A percentile compares a stretch with the other conserved stretches of the same genome.
Conservation (phyloP, 345 rosid species). For the Citrus glauca region DNA sequence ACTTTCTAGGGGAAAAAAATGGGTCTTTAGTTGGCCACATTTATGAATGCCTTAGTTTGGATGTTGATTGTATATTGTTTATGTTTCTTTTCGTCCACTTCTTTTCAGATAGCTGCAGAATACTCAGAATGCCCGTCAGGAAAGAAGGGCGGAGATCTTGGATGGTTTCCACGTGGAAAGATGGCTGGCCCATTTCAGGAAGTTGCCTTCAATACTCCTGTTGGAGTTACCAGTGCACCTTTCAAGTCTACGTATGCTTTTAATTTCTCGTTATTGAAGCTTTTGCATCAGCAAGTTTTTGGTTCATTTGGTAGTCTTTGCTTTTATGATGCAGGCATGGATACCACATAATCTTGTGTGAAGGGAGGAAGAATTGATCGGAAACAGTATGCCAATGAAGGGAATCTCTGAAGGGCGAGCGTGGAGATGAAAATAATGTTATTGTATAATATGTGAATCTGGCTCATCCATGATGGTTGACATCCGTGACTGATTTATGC, state of each 20-base stretch:
- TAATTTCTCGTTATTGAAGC: background rate
- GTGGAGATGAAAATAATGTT: background rate
- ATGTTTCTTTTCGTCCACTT: background rate
- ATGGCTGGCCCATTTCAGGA: conserved; percentile 99
- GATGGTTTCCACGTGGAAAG: conserved; percentile 98
- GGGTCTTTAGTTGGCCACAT: background rate
- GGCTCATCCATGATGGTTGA: background rate
- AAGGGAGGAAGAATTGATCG: conserved; percentile 85
- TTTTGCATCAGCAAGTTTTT: background rate
- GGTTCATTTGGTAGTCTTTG: background rate
- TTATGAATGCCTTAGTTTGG: background rate
- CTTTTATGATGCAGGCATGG: conserved; percentile 63
- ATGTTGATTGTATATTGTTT: background rate
- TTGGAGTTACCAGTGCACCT: conserved; percentile 94
- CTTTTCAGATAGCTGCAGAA: conserved; percentile 75
- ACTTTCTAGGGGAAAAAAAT: background rate
- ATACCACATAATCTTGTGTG: conserved; percentile 72
- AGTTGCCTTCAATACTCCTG: conserved; percentile 71
- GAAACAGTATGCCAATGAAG: background rate
- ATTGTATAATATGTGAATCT: background rate
- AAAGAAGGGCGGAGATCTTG: conserved; percentile 97
- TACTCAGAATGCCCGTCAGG: conserved; percentile 96
- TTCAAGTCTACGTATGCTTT: conserved; percentile 84
- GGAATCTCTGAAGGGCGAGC: background rate
- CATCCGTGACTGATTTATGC: background rate